phyloP scores from a whole-genome alignment of 2,329 filamentous ascomycete species.

The Aureobasidium pullulans region DNA sequence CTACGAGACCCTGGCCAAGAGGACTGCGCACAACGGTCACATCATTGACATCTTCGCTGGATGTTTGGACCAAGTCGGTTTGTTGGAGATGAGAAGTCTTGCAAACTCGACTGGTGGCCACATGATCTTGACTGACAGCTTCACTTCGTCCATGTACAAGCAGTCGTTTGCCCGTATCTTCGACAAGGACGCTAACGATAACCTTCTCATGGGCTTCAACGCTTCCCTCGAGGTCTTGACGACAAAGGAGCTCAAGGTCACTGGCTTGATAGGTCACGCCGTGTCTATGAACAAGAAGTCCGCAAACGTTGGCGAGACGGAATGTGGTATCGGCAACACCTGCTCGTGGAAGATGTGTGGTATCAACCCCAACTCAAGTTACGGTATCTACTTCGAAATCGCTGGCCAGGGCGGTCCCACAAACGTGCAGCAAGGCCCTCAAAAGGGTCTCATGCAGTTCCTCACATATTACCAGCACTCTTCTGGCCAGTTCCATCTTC shows the following conservation, averaged over 20 bases:
- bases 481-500: conserved; percentile 89
- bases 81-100: conserved; percentile 96
- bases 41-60: conserved; percentile 97
- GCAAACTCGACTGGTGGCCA: conserved; percentile 95
- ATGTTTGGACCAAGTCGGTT: conserved; percentile 91
- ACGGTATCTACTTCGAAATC: conserved; percentile 96
- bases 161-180: conserved; percentile 97
- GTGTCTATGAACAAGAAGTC: conserved; percentile 98
- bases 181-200: conserved; percentile 91
- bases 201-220: conserved; percentile 97
- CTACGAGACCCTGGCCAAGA: conserved; percentile 89
- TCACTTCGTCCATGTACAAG: conserved; percentile 98
- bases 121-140: conserved; percentile 97
- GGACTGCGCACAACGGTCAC: conserved; percentile 92
- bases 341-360: conserved; percentile 99
- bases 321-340: conserved; percentile 96
- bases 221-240: conserved; percentile 91
- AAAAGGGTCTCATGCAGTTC: conserved; percentile 96
- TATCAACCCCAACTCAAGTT: conserved; percentile 88
- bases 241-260: conserved; percentile 97
- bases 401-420: conserved; percentile 84
- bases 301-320: conserved; percentile 90
- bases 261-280: conserved; percentile 91
- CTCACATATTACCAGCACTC: conserved; percentile 98
- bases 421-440: conserved; percentile 75